Base-by-base conservation (phyloP, 495 filamentous ascomycete species). In the Podospora sp. region DNA sequence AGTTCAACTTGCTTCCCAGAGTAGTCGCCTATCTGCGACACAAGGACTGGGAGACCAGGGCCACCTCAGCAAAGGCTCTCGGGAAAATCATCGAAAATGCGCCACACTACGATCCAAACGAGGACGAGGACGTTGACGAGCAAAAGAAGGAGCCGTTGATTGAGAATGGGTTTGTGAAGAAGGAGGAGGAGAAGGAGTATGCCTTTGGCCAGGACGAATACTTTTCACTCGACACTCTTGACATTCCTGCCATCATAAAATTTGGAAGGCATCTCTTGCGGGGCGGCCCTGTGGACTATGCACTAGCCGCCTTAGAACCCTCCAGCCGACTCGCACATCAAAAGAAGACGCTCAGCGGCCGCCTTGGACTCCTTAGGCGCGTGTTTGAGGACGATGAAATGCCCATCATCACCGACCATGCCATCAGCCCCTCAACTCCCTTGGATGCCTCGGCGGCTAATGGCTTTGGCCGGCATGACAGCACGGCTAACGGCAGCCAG, bases 1-100 rank as follows among this genome's bases (percentile, higher is more conserved):
- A 98, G 3, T 98, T 97, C 78, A 97, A 98, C 71, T 84, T 99
- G 8, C 84, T 99, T n/a, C 92, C 92, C n/a, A 86, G 94, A 56
- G 94, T 99, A 51, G 87, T 98, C 20, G 93, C 96, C 1, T 97
- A 96, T 77, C 85, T 98, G 18, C 86, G 90, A 63, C 92, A 93
- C 64, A 97, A 93, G 75, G 92, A 91, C 66, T 99, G 95, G 95
- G 95, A 99, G 69, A 97, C 95, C 9, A 85, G 95, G 36, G 92
- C 87, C 52, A 94, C 96, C 53, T 89, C 95, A 50, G 92, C 95
- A 66, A 95, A 92, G 75, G 95, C 96, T 6, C 90, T 99, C 63
- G 92, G 93, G 55, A 90, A 93, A 62, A 97, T 99, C 69, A 88
- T 95, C 64, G 88, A 94, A 26, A 93, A 97, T 82, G 93, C 94